Percentiles rank a stretch among this genome's conserved stretches.
These are phyloP conservation scores for Penicillium canariense DNA, from an alignment of 495 filamentous ascomycete species.

Conservation along the genomic window DNA sequence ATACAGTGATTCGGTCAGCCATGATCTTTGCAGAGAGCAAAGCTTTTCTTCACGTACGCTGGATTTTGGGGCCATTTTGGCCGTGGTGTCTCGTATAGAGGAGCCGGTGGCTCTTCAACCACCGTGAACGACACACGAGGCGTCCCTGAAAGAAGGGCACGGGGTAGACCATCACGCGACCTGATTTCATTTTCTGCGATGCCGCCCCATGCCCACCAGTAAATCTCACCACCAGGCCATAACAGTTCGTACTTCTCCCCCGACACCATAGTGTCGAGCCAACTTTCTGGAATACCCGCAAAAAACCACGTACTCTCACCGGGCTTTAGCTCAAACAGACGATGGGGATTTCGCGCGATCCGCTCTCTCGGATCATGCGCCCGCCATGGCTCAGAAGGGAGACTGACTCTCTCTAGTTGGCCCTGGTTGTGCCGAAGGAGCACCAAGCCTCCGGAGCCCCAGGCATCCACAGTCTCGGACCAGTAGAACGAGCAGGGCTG, in stretches of 20 bases:
- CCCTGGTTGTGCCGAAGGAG: neutral
- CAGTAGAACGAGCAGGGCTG: neutral
- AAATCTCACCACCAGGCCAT: neutral
- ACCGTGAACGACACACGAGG: neutral
- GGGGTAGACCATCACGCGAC: neutral
- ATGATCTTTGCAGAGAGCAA: neutral
- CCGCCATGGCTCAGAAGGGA: neutral
- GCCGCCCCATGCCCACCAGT: neutral
- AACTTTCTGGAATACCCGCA: neutral
- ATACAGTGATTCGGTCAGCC: neutral
- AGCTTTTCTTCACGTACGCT: neutral
- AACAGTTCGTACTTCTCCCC: neutral
- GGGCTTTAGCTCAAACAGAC: neutral
- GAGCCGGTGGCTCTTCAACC: neutral
- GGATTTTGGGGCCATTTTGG: neutral
- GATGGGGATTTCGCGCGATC: neutral
- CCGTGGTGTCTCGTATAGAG: neutral
- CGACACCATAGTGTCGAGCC: neutral
- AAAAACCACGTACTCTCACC: neutral
- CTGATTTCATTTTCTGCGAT: neutral
- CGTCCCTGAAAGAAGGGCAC: neutral
- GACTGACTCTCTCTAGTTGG: neutral
- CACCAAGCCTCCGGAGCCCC: neutral
- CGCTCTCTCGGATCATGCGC: neutral
- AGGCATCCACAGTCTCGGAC: neutral